phyloP scores from a whole-genome alignment of 768 basidiomycete genomes.

The Hirschioporus abietinus region DNA sequence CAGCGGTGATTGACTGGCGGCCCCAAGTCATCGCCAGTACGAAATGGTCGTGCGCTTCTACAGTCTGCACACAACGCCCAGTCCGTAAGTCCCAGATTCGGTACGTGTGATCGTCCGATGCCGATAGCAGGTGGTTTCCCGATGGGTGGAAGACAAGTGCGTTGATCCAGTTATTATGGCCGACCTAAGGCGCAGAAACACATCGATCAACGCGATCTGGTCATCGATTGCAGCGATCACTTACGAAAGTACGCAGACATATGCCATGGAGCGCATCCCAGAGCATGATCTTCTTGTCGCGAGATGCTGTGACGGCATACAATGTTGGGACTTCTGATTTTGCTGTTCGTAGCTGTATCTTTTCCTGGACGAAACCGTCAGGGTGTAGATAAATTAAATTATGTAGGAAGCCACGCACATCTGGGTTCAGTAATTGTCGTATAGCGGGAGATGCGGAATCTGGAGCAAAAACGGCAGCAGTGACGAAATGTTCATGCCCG shows the following conservation, averaged over 20 bases:
- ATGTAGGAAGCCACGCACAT: conserved; percentile 24
- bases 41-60: conserved; percentile 44
- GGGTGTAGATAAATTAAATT: too few relatives aligned
- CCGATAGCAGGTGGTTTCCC: conserved; percentile 52
- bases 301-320: conserved; percentile 45
- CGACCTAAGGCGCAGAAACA: conserved; percentile 19
- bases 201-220: background rate
- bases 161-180: conserved; percentile 55
- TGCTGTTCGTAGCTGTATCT: conserved; percentile 19
- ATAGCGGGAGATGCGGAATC: conserved; percentile 36
- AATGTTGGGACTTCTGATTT: conserved; percentile 30
- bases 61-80: conserved; percentile 45
- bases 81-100: conserved; percentile 52
- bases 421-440: conserved; percentile 40
- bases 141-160: conserved; percentile 53
- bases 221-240: conserved; percentile 13
- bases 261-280: conserved; percentile 49
- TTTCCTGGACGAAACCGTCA: conserved; percentile 16
- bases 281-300: conserved; percentile 50
- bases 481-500: conserved; percentile 52
- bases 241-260: conserved; percentile 44
- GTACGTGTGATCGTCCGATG: conserved; percentile 54
- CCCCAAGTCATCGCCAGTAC: conserved; percentile 40
- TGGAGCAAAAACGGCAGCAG: conserved; percentile 47
- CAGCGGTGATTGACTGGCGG: conserved; percentile 24